These are phyloP conservation scores for Trichoderma polysporum DNA, from an alignment of 2,329 filamentous ascomycete species.

Conservation along the genomic window DNA sequence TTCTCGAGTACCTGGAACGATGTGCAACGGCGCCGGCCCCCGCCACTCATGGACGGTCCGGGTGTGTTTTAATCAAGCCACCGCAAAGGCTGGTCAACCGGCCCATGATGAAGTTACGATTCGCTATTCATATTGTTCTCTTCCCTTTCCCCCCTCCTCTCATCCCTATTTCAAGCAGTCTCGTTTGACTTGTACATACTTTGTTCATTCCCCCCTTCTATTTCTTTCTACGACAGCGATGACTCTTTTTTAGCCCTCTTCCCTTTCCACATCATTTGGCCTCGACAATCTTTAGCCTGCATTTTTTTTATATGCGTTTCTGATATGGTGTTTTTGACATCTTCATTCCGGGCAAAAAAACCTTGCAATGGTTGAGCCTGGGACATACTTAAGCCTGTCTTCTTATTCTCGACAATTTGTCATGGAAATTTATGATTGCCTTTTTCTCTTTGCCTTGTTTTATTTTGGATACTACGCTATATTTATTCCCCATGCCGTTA, in stretches of 20 bases:
- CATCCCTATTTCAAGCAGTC: background rate
- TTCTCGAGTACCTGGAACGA: constrained; percentile 10
- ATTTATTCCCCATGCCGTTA: background rate
- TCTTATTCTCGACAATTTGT: background rate
- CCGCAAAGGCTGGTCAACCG: background rate
- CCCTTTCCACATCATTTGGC: background rate
- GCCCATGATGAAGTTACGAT: constrained; percentile 15
- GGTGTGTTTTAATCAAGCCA: constrained; percentile 24
- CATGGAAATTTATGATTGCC: background rate
- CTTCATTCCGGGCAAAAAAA: background rate
- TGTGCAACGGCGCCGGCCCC: constrained; percentile 11
- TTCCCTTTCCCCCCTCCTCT: background rate
- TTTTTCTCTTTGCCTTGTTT: background rate
- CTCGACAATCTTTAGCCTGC: background rate
- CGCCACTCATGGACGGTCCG: constrained; percentile 25
- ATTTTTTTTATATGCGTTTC: background rate
- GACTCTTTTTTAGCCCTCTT: background rate
- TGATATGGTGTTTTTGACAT: background rate
- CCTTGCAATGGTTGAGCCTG: background rate
- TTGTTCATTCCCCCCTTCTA: background rate
- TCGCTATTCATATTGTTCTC: background rate
- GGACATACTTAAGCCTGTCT: background rate
- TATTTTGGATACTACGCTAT: background rate
- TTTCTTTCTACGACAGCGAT: background rate
- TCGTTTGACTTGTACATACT: background rate